Evolutionary conservation across 1,139 yeast species (phyloP).

Genomic region (Zygotorulaspora mrakii): DNA sequence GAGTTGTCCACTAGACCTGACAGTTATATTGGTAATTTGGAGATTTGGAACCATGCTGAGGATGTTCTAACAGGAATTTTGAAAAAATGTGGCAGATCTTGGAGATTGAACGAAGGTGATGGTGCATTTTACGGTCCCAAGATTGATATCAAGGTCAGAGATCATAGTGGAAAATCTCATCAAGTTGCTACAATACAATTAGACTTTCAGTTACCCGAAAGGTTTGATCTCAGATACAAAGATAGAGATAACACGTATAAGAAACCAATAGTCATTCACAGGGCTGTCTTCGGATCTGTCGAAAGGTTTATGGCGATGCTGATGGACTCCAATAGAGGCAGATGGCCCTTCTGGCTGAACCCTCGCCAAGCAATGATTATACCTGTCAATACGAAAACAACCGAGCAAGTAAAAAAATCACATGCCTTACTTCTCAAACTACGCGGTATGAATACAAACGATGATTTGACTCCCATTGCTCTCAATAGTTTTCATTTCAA

Average conservation of each 20-base stretch:
- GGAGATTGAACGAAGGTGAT: slow-evolving; percentile 84
- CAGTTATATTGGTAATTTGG: slow-evolving; percentile 74
- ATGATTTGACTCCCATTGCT: slow-evolving; percentile 40
- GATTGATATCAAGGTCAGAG: slow-evolving; percentile 81
- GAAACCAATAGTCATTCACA: slow-evolving; percentile 86
- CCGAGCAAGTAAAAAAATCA: slow-evolving; percentile 48
- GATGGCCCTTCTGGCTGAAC: slow-evolving; percentile 98
- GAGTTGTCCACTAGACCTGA: slow-evolving; percentile 88
- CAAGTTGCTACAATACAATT: slow-evolving; percentile 96
- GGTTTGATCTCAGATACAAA: slow-evolving; percentile 72
- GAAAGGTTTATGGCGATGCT: slow-evolving; percentile 90
- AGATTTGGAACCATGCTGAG: slow-evolving; percentile 87
- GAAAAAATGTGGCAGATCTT: slow-evolving; percentile 54
- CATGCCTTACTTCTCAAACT: slow-evolving; percentile 21
- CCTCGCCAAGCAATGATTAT: slow-evolving; percentile 90
- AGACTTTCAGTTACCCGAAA: slow-evolving; percentile 88
- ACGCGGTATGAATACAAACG: slow-evolving; percentile 27
- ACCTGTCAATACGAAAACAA: slow-evolving; percentile 67
- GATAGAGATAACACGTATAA: slow-evolving; percentile 47
- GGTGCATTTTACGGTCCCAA: slow-evolving; percentile 99
- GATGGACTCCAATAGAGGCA: slow-evolving; percentile 86
- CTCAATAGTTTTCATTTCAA: slow-evolving; percentile 61
- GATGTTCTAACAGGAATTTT: slow-evolving; percentile 61
- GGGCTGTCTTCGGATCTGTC: slow-evolving; percentile 92
- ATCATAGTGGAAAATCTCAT: slow-evolving; percentile 77